These are phyloP conservation scores for Crithidia brevicula DNA, from an alignment of 208 protist genomes.

Conservation along the genomic window DNA sequence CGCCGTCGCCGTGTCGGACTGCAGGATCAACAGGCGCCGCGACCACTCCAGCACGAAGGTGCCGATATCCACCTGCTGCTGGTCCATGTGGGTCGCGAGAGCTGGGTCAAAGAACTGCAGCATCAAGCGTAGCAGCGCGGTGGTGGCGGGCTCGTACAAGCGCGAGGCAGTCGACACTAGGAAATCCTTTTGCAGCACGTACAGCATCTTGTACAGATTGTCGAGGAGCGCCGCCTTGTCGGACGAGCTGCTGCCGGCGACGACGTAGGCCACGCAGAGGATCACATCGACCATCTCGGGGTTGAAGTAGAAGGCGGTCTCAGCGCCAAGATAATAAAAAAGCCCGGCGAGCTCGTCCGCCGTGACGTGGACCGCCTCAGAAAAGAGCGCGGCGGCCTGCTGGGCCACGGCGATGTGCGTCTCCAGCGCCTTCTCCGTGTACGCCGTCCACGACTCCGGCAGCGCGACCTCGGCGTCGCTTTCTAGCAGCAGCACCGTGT, in stretches of 20 bases:
- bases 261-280: conserved; percentile 43
- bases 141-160: conserved; percentile 42
- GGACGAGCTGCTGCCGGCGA: conserved; percentile 20
- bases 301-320: conserved; percentile 52
- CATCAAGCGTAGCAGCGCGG: conserved; percentile 70
- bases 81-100: conserved; percentile 84
- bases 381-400: conserved; percentile 26
- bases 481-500: conserved; percentile 60
- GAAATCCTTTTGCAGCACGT: conserved; percentile 43
- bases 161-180: conserved; percentile 42
- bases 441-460: conserved; percentile 13
- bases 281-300: conserved; percentile 47
- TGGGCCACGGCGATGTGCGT: conserved; percentile 34
- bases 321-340: conserved; percentile 38
- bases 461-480: background rate
- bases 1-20: conserved; percentile 38
- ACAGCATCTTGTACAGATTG: conserved; percentile 29
- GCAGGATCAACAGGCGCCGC: conserved; percentile 56
- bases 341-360: conserved; percentile 34
- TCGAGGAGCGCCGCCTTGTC: conserved; percentile 25
- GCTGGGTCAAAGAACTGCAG: conserved; percentile 92
- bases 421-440: conserved; percentile 36
- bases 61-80: conserved; percentile 64
- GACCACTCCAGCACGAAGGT: conserved; percentile 61
- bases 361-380: conserved; percentile 19